Percentiles rank a stretch among this genome's conserved stretches.
Evolutionary conservation across 2,329 filamentous ascomycete genomes (phyloP).

Genomic region (Aspergillus novoparasiticus): DNA sequence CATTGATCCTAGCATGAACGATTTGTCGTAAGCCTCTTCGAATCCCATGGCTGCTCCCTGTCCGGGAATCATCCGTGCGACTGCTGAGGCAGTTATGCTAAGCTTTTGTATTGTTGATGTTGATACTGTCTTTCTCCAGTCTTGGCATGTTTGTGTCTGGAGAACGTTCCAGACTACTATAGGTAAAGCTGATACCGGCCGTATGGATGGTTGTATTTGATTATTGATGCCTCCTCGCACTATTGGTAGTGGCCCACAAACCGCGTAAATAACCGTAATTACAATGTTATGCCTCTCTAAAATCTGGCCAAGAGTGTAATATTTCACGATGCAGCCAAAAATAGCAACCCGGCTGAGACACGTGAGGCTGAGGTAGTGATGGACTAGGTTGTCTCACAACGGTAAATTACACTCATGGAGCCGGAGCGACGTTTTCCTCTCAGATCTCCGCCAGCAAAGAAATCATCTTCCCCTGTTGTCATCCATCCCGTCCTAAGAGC

Average conservation of each 20-base stretch:
- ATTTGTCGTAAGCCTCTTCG: not conserved
- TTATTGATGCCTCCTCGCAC: not conserved
- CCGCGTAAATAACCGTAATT: not conserved
- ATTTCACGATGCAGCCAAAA: constrained; percentile 23
- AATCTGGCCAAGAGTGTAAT: constrained; percentile 10
- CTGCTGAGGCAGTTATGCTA: not conserved
- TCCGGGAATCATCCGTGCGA: not conserved
- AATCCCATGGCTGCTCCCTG: not conserved
- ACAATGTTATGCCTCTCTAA: not conserved
- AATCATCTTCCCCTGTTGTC: constrained; percentile 18
- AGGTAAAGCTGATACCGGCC: not conserved
- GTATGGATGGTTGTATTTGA: not conserved
- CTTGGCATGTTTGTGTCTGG: constrained; percentile 28
- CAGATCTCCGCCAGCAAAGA: constrained; percentile 19
- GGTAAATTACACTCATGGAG: constrained; percentile 22
- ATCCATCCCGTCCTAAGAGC: constrained; percentile 8
- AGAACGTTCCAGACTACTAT: constrained; percentile 9
- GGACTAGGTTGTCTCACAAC: constrained; percentile 18
- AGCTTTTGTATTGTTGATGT: constrained; percentile 1
- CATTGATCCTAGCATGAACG: not conserved
- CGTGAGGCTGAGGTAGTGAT: constrained; percentile 24
- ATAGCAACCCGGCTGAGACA: constrained; percentile 21
- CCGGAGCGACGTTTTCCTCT: constrained; percentile 11
- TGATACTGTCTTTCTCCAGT: constrained; percentile 14
- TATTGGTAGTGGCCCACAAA: not conserved